A percentile compares a stretch with the other conserved stretches of the same genome.
Conservation (phyloP, 306 rosid genomes). For the Neltuma alba region DNA sequence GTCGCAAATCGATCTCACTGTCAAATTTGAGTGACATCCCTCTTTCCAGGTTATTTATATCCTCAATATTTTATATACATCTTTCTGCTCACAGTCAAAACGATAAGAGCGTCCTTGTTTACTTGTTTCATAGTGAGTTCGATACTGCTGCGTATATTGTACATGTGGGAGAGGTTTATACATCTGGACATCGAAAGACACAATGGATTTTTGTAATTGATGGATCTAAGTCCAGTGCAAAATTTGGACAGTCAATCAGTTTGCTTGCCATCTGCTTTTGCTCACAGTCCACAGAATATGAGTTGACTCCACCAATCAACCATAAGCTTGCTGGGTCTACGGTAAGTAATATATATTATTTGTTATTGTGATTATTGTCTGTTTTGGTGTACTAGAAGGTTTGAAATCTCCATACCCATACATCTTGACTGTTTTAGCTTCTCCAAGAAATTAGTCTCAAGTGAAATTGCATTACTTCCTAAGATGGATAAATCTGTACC, state of each 20-base stretch:
- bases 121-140: conserved; percentile 62
- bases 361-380: not conserved
- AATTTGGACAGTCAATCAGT: conserved; percentile 44
- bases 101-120: conserved; percentile 2
- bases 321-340: conserved; percentile 75
- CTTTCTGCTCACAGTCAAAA: conserved; percentile 19
- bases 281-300: conserved; percentile 54
- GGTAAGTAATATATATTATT: conserved; percentile 42
- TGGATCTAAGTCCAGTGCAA: conserved; percentile 60
- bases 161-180: conserved; percentile 73
- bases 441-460: not conserved
- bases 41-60: conserved; percentile 59
- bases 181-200: conserved; percentile 59
- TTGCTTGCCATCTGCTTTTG: conserved; percentile 88
- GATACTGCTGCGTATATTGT: conserved; percentile 76
- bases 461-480: conserved; percentile 8
- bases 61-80: not conserved
- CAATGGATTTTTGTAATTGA: conserved; percentile 93
- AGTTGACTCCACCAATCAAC: conserved; percentile 63
- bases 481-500: conserved; percentile 9
- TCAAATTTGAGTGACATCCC: conserved; percentile 73
- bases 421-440: not conserved
- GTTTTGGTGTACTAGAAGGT: not conserved
- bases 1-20: conserved; percentile 56
- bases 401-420: not conserved